Percentiles rank a stretch among this genome's conserved stretches.
These are phyloP conservation scores for Aspergillus quadrilineatus DNA, from an alignment of 2,329 filamentous ascomycete species.

Conservation along the genomic window DNA sequence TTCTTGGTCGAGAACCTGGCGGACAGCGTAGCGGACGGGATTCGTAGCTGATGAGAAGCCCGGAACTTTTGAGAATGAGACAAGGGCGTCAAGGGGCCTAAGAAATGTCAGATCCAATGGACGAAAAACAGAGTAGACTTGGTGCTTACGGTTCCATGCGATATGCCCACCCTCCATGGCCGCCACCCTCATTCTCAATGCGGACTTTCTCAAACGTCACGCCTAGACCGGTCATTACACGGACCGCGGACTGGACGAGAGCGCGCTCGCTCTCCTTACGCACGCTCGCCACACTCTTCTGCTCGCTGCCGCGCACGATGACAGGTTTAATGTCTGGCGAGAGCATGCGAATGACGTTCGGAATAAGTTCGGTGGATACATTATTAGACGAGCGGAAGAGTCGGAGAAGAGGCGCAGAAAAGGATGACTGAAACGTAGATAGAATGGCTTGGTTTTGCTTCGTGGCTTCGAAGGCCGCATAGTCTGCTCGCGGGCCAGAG, in stretches of 20 bases:
- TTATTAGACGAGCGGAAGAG: slow-evolving; percentile 77
- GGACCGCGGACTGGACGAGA: slow-evolving; percentile 76
- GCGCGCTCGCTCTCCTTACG: slow-evolving; percentile 79
- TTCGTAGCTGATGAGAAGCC: slow-evolving; percentile 53
- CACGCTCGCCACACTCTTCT: slow-evolving; percentile 73
- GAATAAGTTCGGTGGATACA: slow-evolving; percentile 77
- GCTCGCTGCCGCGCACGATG: slow-evolving; percentile 68
- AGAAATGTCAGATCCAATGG: not conserved
- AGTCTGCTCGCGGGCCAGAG: slow-evolving; percentile 77
- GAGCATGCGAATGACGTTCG: slow-evolving; percentile 79
- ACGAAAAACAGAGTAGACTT: not conserved
- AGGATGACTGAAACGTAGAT: slow-evolving; percentile 67
- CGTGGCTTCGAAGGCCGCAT: slow-evolving; percentile 72
- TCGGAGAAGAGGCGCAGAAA: slow-evolving; percentile 70
- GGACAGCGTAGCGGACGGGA: slow-evolving; percentile 85
- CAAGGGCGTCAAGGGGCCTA: slow-evolving; percentile 71
- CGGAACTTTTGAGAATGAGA: slow-evolving; percentile 57
- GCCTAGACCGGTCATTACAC: slow-evolving; percentile 78
- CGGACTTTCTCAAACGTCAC: slow-evolving; percentile 77
- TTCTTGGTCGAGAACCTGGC: slow-evolving; percentile 91
- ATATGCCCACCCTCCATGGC: slow-evolving; percentile 73
- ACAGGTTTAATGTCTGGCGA: slow-evolving; percentile 90
- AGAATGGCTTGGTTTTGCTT: slow-evolving; percentile 76
- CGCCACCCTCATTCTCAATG: slow-evolving; percentile 67
- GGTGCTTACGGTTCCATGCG: slow-evolving; percentile 84